These are phyloP conservation scores for Aspergillus sp. DNA, from an alignment of 2,329 filamentous ascomycete species.

Conservation along the genomic window DNA sequence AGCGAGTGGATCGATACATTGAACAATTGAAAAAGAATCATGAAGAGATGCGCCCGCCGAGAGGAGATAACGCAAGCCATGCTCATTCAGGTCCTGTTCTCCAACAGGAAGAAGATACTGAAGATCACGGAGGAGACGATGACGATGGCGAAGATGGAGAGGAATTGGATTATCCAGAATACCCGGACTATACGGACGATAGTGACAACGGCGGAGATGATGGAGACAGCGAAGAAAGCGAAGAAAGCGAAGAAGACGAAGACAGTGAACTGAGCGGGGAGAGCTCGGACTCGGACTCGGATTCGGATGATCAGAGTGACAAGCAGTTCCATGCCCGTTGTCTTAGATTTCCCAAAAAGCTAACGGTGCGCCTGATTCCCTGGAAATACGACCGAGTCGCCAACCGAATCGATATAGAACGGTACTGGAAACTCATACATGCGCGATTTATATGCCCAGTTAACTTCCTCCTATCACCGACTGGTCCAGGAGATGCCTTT, in stretches of 20 bases:
- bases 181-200: too few species aligned
- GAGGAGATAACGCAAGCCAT: neutral
- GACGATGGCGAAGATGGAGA: too few species aligned
- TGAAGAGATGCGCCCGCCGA: neutral
- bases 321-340: neutral
- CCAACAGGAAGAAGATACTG: neutral
- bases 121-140: neutral
- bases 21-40: neutral
- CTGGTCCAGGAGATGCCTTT: too few species aligned
- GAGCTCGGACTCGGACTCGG: neutral
- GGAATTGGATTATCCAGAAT: too few species aligned
- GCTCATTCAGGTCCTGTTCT: neutral
- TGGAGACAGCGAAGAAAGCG: neutral
- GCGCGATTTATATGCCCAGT: neutral
- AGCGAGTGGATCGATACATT: neutral
- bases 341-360: neutral
- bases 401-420: neutral
- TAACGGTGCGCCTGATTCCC: neutral
- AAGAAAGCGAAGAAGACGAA: neutral
- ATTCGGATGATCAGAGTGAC: slow-evolving; percentile 5
- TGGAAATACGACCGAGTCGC: neutral
- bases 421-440: neutral
- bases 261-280: neutral
- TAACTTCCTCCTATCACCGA: neutral
- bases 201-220: neutral